These are phyloP conservation scores for Colletotrichum lindemuthianum DNA, from an alignment of 2,329 filamentous ascomycete species.

Conservation along the genomic window DNA sequence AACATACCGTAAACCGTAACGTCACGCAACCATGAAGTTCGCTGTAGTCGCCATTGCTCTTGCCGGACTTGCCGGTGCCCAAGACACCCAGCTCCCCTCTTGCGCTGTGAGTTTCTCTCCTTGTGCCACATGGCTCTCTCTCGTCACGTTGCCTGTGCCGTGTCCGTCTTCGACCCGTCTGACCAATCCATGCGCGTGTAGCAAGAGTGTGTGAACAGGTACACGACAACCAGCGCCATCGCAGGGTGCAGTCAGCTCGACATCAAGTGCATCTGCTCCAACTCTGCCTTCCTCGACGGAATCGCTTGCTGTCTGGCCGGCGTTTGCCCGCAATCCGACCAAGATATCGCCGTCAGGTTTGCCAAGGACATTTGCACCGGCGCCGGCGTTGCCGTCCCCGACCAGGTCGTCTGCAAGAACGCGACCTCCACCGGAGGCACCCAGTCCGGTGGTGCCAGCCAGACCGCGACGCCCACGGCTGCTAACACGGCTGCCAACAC, in stretches of 20 bases:
- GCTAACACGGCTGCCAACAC: slow-evolving; percentile 1
- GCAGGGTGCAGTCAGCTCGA: slow-evolving; percentile 51
- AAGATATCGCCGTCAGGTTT: slow-evolving; percentile 48
- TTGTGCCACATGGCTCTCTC: neutral
- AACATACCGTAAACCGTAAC: slow-evolving; percentile 27
- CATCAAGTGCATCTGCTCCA: slow-evolving; percentile 54
- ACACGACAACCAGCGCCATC: slow-evolving; percentile 46
- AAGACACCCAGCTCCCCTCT: slow-evolving; percentile 45
- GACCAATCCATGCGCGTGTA: slow-evolving; percentile 34
- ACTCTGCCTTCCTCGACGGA: slow-evolving; percentile 49
- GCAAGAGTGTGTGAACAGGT: slow-evolving; percentile 45
- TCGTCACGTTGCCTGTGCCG: slow-evolving; percentile 2
- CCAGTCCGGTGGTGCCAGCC: slow-evolving; percentile 2
- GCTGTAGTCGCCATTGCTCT: slow-evolving; percentile 42
- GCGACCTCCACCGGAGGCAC: slow-evolving; percentile 13
- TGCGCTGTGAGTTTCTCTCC: slow-evolving; percentile 50
- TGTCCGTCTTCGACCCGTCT: slow-evolving; percentile 29
- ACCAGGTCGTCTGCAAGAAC: slow-evolving; percentile 48
- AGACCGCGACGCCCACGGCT: neutral
- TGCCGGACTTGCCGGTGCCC: slow-evolving; percentile 47
- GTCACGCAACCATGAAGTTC: slow-evolving; percentile 48
- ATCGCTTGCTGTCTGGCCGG: slow-evolving; percentile 55
- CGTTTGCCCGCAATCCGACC: slow-evolving; percentile 46
- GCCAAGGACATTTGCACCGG: slow-evolving; percentile 52
- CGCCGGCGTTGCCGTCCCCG: slow-evolving; percentile 47